A percentile compares a stretch with the other conserved stretches of the same genome.
phyloP scores from a whole-genome alignment of 2,329 filamentous ascomycete genomes.

The Penicillium concentricum region DNA sequence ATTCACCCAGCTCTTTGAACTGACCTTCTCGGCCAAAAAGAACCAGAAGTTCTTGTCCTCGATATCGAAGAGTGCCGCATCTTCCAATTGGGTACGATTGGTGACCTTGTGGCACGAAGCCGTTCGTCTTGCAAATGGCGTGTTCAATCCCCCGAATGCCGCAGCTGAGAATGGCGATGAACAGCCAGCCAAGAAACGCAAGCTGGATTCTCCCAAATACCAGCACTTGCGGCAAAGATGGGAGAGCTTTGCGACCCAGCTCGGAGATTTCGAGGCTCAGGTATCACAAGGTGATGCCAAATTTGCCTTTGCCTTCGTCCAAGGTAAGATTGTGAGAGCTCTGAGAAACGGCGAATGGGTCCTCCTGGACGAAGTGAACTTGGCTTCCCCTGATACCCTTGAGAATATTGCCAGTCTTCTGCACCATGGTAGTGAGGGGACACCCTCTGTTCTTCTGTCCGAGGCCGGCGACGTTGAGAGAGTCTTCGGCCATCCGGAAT shows the following conservation, averaged over 20 bases:
- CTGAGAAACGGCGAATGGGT: slow-evolving; percentile 96
- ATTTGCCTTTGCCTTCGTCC: slow-evolving; percentile 94
- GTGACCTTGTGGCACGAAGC: slow-evolving; percentile 87
- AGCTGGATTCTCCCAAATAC: slow-evolving; percentile 55
- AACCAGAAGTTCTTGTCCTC: slow-evolving; percentile 84
- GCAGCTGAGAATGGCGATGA: slow-evolving; percentile 43
- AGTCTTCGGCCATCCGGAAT: slow-evolving; percentile 84
- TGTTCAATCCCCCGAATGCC: slow-evolving; percentile 57
- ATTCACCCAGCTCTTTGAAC: slow-evolving; percentile 83
- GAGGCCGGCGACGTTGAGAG: slow-evolving; percentile 93
- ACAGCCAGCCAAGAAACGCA: slow-evolving; percentile 71
- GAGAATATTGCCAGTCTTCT: slow-evolving; percentile 91
- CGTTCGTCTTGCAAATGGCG: slow-evolving; percentile 77
- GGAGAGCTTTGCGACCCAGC: slow-evolving; percentile 72
- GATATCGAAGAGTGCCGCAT: slow-evolving; percentile 74
- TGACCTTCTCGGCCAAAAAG: slow-evolving; percentile 82
- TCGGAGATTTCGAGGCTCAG: slow-evolving; percentile 78
- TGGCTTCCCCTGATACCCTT: slow-evolving; percentile 90
- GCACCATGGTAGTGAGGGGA: slow-evolving; percentile 65
- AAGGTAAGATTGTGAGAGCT: slow-evolving; percentile 96
- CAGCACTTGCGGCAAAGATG: slow-evolving; percentile 66
- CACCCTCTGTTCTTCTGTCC: slow-evolving; percentile 81
- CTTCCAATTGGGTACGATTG: slow-evolving; percentile 82
- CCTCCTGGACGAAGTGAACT: slow-evolving; percentile 92
- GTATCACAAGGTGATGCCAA: slow-evolving; percentile 66